phyloP scores from a whole-genome alignment of 1,284 basidiomycete genomes.

The Ustilago vetiveriae region DNA sequence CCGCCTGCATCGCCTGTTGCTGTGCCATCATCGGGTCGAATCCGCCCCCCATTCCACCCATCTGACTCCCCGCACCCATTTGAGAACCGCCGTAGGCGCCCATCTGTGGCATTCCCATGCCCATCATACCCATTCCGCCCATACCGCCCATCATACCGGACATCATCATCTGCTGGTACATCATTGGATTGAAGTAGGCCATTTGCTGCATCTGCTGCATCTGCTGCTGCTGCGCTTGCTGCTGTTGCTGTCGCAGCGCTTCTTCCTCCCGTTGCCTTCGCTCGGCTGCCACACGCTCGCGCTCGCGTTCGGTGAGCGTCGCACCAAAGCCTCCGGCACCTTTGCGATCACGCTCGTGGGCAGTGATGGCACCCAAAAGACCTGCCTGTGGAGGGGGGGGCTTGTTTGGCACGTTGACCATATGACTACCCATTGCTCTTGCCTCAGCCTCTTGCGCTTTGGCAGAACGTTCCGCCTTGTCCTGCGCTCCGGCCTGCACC shows the following conservation, averaged over 20 bases:
- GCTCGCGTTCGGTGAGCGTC: constrained; percentile 90
- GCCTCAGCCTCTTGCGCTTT: constrained; percentile 92
- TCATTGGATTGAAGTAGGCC: constrained; percentile 55
- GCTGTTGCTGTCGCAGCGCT: constrained; percentile 85
- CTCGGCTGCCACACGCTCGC: constrained; percentile 74
- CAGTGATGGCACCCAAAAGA: constrained; percentile 91
- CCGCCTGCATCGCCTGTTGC: constrained; percentile 63
- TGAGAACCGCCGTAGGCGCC: constrained; percentile 48
- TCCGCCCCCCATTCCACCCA: constrained; percentile 30
- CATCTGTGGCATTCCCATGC: constrained; percentile 44
- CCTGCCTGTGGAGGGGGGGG: constrained; percentile 95
- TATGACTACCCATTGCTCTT: constrained; percentile 83
- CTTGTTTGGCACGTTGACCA: constrained; percentile 92
- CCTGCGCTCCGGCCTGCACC: constrained; percentile 90
- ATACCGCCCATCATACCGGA: constrained; percentile 50
- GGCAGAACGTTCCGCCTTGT: constrained; percentile 92
- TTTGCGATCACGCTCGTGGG: constrained; percentile 91
- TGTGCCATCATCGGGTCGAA: constrained; percentile 55
- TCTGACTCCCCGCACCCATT: constrained; percentile 44
- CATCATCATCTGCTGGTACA: constrained; percentile 68
- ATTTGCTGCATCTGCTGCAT: constrained; percentile 76
- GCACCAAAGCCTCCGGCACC: constrained; percentile 94
- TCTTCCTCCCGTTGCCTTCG: constrained; percentile 87
- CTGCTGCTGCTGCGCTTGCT: constrained; percentile 86
- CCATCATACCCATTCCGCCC: constrained; percentile 62